Percentiles rank a stretch among this genome's conserved stretches.
phyloP scores from a whole-genome alignment of 1,139 yeast genomes.

The Candida smagusa region DNA sequence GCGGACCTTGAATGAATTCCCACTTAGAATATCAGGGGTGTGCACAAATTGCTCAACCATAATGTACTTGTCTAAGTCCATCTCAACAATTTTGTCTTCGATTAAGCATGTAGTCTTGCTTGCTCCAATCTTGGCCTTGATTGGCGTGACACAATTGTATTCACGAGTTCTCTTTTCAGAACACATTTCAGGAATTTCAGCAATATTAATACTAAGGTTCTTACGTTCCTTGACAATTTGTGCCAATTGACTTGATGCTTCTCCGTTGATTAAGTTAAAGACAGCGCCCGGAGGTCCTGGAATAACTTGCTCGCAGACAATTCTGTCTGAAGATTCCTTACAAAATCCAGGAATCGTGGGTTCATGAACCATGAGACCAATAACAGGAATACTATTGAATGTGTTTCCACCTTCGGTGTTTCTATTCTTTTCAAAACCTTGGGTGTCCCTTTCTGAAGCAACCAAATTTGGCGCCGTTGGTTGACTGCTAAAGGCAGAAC shows the following conservation, averaged over 20 bases:
- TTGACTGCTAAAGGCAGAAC: too few species aligned
- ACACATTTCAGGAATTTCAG: slow-evolving; percentile 40
- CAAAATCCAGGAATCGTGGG: slow-evolving; percentile 42
- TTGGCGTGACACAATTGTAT: slow-evolving; percentile 75
- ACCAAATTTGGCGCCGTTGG: too few species aligned
- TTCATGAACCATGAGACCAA: slow-evolving; percentile 38
- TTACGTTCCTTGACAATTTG: slow-evolving; percentile 63
- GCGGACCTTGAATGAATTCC: slow-evolving; percentile 71
- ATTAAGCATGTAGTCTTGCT: slow-evolving; percentile 85
- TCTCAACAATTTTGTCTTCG: slow-evolving; percentile 65
- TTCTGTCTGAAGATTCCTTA: slow-evolving; percentile 57
- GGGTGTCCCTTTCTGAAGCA: not conserved
- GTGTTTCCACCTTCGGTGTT: slow-evolving; percentile 1
- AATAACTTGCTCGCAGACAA: slow-evolving; percentile 58
- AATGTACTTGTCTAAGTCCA: slow-evolving; percentile 57
- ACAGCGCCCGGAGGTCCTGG: slow-evolving; percentile 82
- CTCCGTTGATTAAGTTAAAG: slow-evolving; percentile 67
- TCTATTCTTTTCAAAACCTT: not conserved
- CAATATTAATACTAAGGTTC: slow-evolving; percentile 60
- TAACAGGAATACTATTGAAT: slow-evolving; percentile 35
- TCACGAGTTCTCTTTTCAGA: slow-evolving; percentile 42
- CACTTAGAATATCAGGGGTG: slow-evolving; percentile 96
- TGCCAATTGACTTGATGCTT: slow-evolving; percentile 57
- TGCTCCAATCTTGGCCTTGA: slow-evolving; percentile 85
- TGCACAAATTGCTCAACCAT: slow-evolving; percentile 64